These are phyloP conservation scores for Zygosaccharomyces siamensis DNA, from an alignment of 805 yeast species.

Conservation along the genomic window DNA sequence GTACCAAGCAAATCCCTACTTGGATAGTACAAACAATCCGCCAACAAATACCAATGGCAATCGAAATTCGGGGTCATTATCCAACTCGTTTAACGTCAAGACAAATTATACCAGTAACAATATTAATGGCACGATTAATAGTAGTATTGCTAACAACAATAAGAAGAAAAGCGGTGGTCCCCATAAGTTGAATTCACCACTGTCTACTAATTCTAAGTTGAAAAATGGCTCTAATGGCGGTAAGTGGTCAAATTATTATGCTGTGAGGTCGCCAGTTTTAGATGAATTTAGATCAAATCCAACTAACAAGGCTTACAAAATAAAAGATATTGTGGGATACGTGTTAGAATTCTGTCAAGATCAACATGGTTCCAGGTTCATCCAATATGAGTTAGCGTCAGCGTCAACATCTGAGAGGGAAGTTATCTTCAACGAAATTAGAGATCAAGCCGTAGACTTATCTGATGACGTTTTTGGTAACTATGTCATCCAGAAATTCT, in stretches of 20 bases:
- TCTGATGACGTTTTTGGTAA: conserved; percentile 98
- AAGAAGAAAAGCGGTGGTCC: neutral
- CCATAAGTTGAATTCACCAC: conserved; percentile 20
- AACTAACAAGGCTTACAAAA: conserved; percentile 49
- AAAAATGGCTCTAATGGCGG: conserved; percentile 4
- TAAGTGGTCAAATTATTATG: conserved; percentile 4
- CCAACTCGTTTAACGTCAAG: neutral
- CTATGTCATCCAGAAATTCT: conserved; percentile 90
- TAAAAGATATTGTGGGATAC: conserved; percentile 77
- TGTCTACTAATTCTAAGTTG: conserved; percentile 12
- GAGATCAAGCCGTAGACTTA: conserved; percentile 66
- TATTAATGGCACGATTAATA: neutral
- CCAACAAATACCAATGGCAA: conserved; percentile 4
- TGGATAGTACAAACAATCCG: conserved; percentile 12
- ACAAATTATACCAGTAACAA: conserved; percentile 17
- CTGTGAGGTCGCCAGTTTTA: conserved; percentile 61
- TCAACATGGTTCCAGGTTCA: conserved; percentile 95
- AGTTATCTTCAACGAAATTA: conserved; percentile 75
- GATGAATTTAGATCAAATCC: conserved; percentile 76
- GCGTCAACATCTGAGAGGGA: conserved; percentile 70
- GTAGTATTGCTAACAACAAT: conserved; percentile 10
- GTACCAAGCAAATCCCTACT: conserved; percentile 24
- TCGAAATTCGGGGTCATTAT: conserved; percentile 1
- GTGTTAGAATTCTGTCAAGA: conserved; percentile 90
- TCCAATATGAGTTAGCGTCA: conserved; percentile 76